Percentiles rank a stretch among this genome's conserved stretches.
These are phyloP conservation scores for Castanea sativa DNA, from an alignment of 306 rosid genomes.

Conservation along the genomic window DNA sequence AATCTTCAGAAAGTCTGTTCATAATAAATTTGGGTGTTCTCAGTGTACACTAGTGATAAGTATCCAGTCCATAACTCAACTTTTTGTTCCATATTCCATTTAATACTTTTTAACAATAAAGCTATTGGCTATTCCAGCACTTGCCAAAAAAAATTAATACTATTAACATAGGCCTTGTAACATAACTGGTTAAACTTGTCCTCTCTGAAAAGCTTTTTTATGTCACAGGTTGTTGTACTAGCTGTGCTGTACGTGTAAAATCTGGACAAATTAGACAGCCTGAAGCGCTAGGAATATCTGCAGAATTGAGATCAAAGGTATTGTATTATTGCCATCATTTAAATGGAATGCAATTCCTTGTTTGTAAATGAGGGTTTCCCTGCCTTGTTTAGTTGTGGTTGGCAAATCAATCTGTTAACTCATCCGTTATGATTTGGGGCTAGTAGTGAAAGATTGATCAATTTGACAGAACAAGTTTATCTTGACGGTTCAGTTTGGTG, in stretches of 20 bases:
- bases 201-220: constrained; percentile 14
- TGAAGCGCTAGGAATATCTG: constrained; percentile 93
- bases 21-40: not conserved
- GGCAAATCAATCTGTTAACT: not conserved
- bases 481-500: not conserved
- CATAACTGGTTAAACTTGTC: not conserved
- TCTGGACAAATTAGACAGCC: constrained; percentile 90
- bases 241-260: constrained; percentile 96
- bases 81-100: too few species aligned
- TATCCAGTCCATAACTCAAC: not conserved
- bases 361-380: not conserved
- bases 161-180: not conserved
- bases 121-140: not conserved
- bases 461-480: not conserved
- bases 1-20: not conserved
- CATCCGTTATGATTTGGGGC: not conserved
- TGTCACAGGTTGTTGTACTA: constrained; percentile 91
- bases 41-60: not conserved
- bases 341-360: not conserved
- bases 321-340: constrained; percentile 6
- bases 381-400: not conserved
- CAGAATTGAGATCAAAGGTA: constrained; percentile 82
- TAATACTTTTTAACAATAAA: not conserved
- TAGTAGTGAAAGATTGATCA: not conserved
- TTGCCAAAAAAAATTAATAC: too few species aligned